Conservation (phyloP, 2,329 filamentous ascomycete genomes). For the Paecilomyces sp. region DNA sequence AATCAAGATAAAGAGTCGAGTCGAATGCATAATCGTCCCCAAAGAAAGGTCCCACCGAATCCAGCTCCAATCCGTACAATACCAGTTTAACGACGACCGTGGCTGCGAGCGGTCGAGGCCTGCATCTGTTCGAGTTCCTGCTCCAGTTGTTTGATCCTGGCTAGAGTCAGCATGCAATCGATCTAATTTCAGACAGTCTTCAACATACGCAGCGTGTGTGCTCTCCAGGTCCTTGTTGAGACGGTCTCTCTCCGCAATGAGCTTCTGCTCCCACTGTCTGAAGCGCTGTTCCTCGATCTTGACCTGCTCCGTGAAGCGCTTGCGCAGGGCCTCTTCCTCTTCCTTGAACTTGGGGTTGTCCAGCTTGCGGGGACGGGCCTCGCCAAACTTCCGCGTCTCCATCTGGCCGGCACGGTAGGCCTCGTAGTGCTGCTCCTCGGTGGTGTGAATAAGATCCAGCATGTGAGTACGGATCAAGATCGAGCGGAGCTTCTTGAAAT, state of each 20-base stretch:
- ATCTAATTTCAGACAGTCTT: neutral
- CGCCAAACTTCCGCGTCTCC: constrained; percentile 99
- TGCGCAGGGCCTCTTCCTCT: constrained; percentile 95
- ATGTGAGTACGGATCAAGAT: constrained; percentile 99
- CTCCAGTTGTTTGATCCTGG: constrained; percentile 54
- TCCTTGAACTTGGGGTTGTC: constrained; percentile 99
- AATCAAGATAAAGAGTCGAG: constrained; percentile 27
- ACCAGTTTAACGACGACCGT: constrained; percentile 70
- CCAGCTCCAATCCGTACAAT: constrained; percentile 1
- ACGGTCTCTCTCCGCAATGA: constrained; percentile 95
- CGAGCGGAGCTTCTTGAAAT: constrained; percentile 99
- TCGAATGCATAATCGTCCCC: constrained; percentile 12
- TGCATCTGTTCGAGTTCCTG: constrained; percentile 90
- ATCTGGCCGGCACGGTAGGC: constrained; percentile 98
- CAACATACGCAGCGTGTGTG: constrained; percentile 69
- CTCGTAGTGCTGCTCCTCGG: constrained; percentile 98
- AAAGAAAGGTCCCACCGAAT: neutral
- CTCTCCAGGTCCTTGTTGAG: constrained; percentile 99
- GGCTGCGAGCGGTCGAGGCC: constrained; percentile 80
- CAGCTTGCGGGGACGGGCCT: constrained; percentile 92
- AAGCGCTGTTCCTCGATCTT: constrained; percentile 99
- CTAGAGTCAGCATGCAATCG: constrained; percentile 18
- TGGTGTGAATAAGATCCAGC: constrained; percentile 99
- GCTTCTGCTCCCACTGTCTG: constrained; percentile 99
- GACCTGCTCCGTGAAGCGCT: constrained; percentile 99